Percentiles rank a stretch among this genome's conserved stretches.
These are phyloP conservation scores for Suillus occidentalis DNA, from an alignment of 768 basidiomycete genomes.

Conservation along the genomic window DNA sequence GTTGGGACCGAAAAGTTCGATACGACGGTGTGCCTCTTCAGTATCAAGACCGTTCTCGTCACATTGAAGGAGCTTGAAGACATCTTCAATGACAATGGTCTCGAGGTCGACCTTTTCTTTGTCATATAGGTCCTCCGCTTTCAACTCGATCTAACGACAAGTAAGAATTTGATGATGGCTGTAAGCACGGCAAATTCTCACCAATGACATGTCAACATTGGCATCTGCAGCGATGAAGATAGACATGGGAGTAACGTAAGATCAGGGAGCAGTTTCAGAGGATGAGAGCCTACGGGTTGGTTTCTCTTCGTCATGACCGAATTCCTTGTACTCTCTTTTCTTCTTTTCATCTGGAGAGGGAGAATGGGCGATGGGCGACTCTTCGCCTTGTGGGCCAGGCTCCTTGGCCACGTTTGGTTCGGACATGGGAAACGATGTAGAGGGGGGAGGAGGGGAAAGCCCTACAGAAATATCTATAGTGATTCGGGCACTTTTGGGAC, in stretches of 20 bases:
- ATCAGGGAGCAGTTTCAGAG: neutral
- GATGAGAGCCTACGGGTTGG: constrained; percentile 56
- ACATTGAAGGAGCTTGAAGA: constrained; percentile 94
- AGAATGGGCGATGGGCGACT: constrained; percentile 34
- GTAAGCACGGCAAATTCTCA: constrained; percentile 32
- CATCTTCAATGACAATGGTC: constrained; percentile 94
- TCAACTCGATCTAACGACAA: constrained; percentile 70
- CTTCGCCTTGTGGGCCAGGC: constrained; percentile 57
- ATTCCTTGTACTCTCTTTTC: constrained; percentile 88
- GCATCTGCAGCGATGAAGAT: constrained; percentile 53
- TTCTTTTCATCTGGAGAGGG: constrained; percentile 38
- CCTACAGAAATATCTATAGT: constrained; percentile 33
- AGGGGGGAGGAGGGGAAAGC: constrained; percentile 13
- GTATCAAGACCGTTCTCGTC: constrained; percentile 72
- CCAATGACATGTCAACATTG: constrained; percentile 83
- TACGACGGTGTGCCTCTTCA: constrained; percentile 79
- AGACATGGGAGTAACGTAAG: neutral
- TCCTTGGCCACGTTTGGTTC: constrained; percentile 60
- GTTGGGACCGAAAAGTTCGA: constrained; percentile 95
- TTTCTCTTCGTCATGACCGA: constrained; percentile 69
- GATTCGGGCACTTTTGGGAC: constrained; percentile 15
- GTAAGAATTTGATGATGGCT: neutral
- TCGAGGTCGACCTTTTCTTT: constrained; percentile 99
- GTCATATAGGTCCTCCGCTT: constrained; percentile 92
- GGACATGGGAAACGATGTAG: constrained; percentile 22